Evolutionary conservation across 805 yeast species (phyloP).

Genomic region (Saccharomycopsis olivae): DNA sequence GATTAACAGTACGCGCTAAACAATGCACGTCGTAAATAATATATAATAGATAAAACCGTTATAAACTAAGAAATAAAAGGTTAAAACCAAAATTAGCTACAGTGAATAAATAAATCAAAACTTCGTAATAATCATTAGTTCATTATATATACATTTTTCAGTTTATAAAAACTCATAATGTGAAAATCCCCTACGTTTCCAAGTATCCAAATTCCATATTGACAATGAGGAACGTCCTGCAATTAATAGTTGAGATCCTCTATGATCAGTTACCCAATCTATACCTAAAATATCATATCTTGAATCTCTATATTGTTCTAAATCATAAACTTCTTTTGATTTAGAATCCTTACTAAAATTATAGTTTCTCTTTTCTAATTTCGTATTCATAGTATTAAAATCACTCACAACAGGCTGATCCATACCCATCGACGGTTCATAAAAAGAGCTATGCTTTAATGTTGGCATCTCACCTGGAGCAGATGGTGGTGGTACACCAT

Average conservation of each 20-base stretch:
- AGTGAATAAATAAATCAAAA: no score
- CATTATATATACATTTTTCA: no score
- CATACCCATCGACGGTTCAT: not conserved
- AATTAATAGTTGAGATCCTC: slow-evolving; percentile 43
- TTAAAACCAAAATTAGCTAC: no score
- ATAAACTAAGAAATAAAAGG: no score
- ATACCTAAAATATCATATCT: slow-evolving; percentile 51
- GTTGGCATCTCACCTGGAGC: not conserved
- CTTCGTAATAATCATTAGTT: no score
- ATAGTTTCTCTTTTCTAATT: not conserved
- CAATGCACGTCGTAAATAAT: no score
- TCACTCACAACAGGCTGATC: not conserved
- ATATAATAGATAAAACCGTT: no score
- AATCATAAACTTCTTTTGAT: slow-evolving; percentile 3
- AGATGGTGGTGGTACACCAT: not conserved
- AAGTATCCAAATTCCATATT: slow-evolving; percentile 58
- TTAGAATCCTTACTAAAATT: not conserved
- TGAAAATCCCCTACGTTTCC: slow-evolving; percentile 35
- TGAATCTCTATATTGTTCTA: slow-evolving; percentile 13
- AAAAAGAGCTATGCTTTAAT: not conserved
- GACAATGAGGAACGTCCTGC: slow-evolving; percentile 49
- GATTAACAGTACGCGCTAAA: no score
- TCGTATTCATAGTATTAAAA: not conserved
- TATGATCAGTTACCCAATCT: slow-evolving; percentile 41
- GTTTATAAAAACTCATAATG: not conserved